Base-by-base conservation (phyloP, 2,329 filamentous ascomycete genomes). In the Fusarium penzigii region DNA sequence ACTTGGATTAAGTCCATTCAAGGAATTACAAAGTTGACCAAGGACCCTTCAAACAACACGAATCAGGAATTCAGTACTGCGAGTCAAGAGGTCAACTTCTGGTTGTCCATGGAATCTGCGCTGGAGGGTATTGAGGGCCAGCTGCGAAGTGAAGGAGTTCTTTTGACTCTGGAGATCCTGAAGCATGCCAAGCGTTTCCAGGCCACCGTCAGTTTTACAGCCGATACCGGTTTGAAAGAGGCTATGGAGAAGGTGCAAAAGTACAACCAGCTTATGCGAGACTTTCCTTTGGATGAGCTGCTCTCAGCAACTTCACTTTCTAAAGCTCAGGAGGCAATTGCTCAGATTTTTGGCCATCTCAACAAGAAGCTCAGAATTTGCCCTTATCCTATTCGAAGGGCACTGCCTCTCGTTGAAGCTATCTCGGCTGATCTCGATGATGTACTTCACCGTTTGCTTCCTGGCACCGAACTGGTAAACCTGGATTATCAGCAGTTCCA, bases 1-100 rank as follows among this genome's bases (percentile, higher is more conserved):
- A 87, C 88, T 57, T 99, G 94, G 94, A 99, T 99, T 75, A 96
- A 96, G 75, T 96, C 93, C 11, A 99, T 99, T 59, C 93, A 97
- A 70, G 88, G 88, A 44, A 95, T 97, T 63, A 99, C 94, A 39
- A 95, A 95, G 74, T 89, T 96, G 78, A 90, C 91, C 39, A 86
- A 92, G 66, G 94, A 99, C 64, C 86, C 90, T 1, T 77, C 79
- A 5, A 83, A 78, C 69, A 87, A 70, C 80, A 82, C 59, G 81
- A 73, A 70, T 49, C 75, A 76, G 56, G 75, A 78, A 51, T 76
- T 78, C 53, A 77, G 74, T 62, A 96, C 92, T 17, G 94, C 94
- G 32, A 93, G 90, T 51, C 94, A 97, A 71, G 94, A 99, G 72
- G 96, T 99, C 72, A 97, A 97, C 72, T 99, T 99, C 68, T 99